A percentile compares a stretch with the other conserved stretches of the same genome.
Evolutionary conservation across 179 eudicot genomes (phyloP).

Genomic region (Carnegiea gigantea): DNA sequence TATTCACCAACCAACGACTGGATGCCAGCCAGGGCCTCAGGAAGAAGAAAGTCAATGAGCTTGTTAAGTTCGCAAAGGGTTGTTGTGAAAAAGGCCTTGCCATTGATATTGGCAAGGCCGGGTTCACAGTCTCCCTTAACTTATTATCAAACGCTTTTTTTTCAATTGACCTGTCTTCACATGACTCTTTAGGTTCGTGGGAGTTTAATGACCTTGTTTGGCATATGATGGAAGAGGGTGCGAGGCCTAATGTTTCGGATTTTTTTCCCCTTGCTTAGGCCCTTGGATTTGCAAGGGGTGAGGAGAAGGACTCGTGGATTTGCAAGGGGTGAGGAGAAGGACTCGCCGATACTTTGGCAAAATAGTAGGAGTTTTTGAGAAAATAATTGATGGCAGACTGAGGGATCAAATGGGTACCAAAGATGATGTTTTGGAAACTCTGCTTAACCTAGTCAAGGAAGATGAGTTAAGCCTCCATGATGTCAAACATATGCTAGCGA

Average conservation of each 20-base stretch:
- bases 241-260: background rate
- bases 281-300: too few species aligned
- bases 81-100: too few species aligned
- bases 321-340: background rate
- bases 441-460: too few species aligned
- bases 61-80: background rate
- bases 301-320: too few species aligned
- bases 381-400: background rate
- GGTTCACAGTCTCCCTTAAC: background rate
- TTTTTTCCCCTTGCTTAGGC: background rate
- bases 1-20: too few species aligned
- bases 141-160: background rate
- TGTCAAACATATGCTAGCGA: conserved; percentile 1
- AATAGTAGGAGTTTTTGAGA: background rate
- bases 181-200: background rate
- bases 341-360: background rate
- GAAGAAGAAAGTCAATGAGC: background rate
- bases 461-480: background rate
- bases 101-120: background rate
- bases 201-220: background rate
- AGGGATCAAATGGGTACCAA: background rate
- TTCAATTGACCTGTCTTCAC: background rate
- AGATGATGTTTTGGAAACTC: background rate
- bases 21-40: background rate
- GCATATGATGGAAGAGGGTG: too few species aligned